These are phyloP conservation scores for Chalara sp. DNA, from an alignment of 2,329 filamentous ascomycete genomes.

Conservation along the genomic window DNA sequence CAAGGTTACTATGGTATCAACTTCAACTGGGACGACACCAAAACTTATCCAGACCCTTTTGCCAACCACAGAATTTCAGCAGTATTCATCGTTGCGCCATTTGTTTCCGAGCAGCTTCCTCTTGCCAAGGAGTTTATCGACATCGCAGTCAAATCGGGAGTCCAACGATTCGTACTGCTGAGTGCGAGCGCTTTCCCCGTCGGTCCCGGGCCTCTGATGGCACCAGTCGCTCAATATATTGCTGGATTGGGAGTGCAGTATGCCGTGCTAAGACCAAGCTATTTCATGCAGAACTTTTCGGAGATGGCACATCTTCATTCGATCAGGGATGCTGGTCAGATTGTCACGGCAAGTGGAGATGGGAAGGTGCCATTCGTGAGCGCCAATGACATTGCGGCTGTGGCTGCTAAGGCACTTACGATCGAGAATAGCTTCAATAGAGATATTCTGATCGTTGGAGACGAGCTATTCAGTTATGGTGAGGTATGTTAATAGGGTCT, in stretches of 20 bases:
- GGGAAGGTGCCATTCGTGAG: slow-evolving; percentile 21
- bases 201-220: slow-evolving; percentile 29
- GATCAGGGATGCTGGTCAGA: slow-evolving; percentile 27
- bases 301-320: slow-evolving; percentile 22
- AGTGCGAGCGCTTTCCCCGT: slow-evolving; percentile 31
- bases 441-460: background rate
- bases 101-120: slow-evolving; percentile 25
- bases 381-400: background rate
- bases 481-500: background rate
- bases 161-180: slow-evolving; percentile 38
- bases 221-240: slow-evolving; percentile 33
- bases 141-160: slow-evolving; percentile 29
- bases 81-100: slow-evolving; percentile 36
- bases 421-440: background rate
- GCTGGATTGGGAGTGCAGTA: slow-evolving; percentile 33
- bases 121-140: slow-evolving; percentile 36
- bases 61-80: slow-evolving; percentile 24
- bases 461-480: background rate
- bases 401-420: background rate
- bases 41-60: slow-evolving; percentile 33
- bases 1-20: slow-evolving; percentile 19
- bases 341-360: slow-evolving; percentile 36
- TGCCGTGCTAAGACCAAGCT: slow-evolving; percentile 38
- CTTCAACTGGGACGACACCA: slow-evolving; percentile 39
- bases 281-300: slow-evolving; percentile 44